Base-by-base conservation (phyloP, 2,329 filamentous ascomycete genomes). In the Anthostomella pinea region DNA sequence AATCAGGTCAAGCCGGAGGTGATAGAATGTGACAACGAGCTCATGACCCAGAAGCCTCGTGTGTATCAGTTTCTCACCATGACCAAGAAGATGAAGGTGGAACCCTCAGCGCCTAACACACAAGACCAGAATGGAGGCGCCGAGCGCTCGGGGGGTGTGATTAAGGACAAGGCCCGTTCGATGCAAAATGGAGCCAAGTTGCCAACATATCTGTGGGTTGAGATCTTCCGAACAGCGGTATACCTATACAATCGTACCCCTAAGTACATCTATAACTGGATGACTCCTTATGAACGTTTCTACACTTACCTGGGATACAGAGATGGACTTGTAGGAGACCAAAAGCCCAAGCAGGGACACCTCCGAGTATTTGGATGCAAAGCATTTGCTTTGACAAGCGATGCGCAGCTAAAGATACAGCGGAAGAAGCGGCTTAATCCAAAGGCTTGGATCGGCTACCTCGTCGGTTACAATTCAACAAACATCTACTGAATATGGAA, bases 401-500 rank as follows among this genome's bases (percentile, higher is more conserved):
- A 6, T 8, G 27, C 27, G 3, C 17, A 29, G 10, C 3, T 3
- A 11, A 29, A 29, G 8, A 8, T 11, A 11, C 13, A 29, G 3
- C 14, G 15, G 4, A 18, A 6, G 4, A 7, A 3, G 2, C 23
- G 17, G 21, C 30, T 16, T 5, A n/a, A 20, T 14, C 31, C 31
- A 3, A 25, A 17, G 5, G 31, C 31, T 3, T 35, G 17, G 25
- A 29, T 35, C 3, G 26, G 33, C 9, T 35, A 23, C 17, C 26
- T 35, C 3, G 21, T 30, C 3, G 26, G 33, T 1, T 35, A 35
- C 16, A 9, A 30, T 4, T 35, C 33, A 2, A 11, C 33, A 3
- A 38, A 10, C 17, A 28, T 17, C 22, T 38, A 38, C n/a, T 18
- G 19, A 10, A 27, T 28, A 4, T 38, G 23, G 30, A 8, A 8